Evolutionary conservation across 2,329 filamentous ascomycete genomes (phyloP), one percentile per base, ranked within the genome.

Genomic region (Trichoderma cornu-damae): DNA sequence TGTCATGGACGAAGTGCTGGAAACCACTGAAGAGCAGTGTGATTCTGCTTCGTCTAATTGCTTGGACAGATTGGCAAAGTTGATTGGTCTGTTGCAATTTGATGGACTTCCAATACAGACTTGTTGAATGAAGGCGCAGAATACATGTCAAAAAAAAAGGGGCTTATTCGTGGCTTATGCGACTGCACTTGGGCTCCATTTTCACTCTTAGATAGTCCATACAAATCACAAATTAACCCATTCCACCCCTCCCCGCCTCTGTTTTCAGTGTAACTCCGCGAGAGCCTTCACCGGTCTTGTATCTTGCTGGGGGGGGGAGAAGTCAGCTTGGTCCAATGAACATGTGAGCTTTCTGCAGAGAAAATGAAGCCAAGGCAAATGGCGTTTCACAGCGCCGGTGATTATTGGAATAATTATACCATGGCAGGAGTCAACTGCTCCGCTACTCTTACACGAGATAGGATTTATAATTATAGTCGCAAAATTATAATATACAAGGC

Each of bases 21-120:
- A 58, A 28, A n/a, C 14, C 12, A n/a, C 18, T 14, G 56, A 48
- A 11, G 48, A 58, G 30, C 56, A 58, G 35, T 37, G 16, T 43
- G 56, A 58, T 30, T 20, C 24, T 49, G 20, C 20, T 1, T 28
- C 34, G 7, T 53, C 14, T 8, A 26, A 43, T 12, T 53, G 48
- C 16, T 37, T 53, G 30, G 56, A 58, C 34, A 43, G 48, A 18
- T n/a, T 58, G 48, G 56, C 56, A 16, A 58, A 58, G 24, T 38
- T 58, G 9, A 58, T 58, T 6, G 56, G 56, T 1, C 9, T 58
- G 20, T 35, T 58, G 40, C 56, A 58, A 35, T 58, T 53, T 22
- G 56, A 58, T 11, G 49, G 56, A 3, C 34, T 55, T 30, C 42
- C 52, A n/a, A 7, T 52, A 1, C 14, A 26, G 14, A n/a, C 20